Percentiles rank a stretch among this genome's conserved stretches.
Conservation (phyloP, 208 protist genomes). For the Angomonas ambiguus region DNA sequence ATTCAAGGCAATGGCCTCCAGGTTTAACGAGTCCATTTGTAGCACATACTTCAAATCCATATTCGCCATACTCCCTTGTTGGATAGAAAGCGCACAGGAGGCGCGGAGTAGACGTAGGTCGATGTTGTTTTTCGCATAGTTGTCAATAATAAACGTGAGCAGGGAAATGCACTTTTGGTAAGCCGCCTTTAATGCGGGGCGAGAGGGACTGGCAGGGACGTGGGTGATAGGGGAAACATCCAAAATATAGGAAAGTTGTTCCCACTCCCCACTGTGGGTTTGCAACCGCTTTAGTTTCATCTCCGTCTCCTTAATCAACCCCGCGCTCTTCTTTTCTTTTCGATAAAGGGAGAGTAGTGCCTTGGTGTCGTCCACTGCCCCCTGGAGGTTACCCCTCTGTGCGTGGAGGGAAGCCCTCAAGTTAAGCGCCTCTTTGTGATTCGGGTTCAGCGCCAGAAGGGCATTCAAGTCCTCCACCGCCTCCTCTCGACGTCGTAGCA, state of each 20-base stretch:
- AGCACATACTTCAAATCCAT: slow-evolving; percentile 75
- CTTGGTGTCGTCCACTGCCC: slow-evolving; percentile 40
- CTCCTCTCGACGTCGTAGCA: slow-evolving; percentile 42
- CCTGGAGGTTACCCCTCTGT: slow-evolving; percentile 49
- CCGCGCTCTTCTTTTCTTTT: slow-evolving; percentile 21
- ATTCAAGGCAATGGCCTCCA: slow-evolving; percentile 65
- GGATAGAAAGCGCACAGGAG: slow-evolving; percentile 65
- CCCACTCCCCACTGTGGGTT: slow-evolving; percentile 40
- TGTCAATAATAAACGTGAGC: slow-evolving; percentile 48
- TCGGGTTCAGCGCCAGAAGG: slow-evolving; percentile 33
- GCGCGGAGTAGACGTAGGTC: slow-evolving; percentile 79
- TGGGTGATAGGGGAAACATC: slow-evolving; percentile 12
- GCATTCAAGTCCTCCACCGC: slow-evolving; percentile 56
- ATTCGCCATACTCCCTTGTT: slow-evolving; percentile 45
- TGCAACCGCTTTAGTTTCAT: slow-evolving; percentile 19
- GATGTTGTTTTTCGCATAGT: slow-evolving; percentile 65
- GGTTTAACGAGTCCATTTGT: slow-evolving; percentile 57
- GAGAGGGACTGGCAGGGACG: slow-evolving; percentile 1
- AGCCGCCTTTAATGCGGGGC: not conserved
- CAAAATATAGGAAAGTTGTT: slow-evolving; percentile 29
- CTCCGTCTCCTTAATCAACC: slow-evolving; percentile 23
- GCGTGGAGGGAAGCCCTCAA: slow-evolving; percentile 53
- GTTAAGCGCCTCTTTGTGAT: slow-evolving; percentile 40
- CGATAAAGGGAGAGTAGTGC: slow-evolving; percentile 33
- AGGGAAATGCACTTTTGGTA: slow-evolving; percentile 54